phyloP scores from a whole-genome alignment of 495 filamentous ascomycete genomes.

The Podospora pseudocomata region DNA sequence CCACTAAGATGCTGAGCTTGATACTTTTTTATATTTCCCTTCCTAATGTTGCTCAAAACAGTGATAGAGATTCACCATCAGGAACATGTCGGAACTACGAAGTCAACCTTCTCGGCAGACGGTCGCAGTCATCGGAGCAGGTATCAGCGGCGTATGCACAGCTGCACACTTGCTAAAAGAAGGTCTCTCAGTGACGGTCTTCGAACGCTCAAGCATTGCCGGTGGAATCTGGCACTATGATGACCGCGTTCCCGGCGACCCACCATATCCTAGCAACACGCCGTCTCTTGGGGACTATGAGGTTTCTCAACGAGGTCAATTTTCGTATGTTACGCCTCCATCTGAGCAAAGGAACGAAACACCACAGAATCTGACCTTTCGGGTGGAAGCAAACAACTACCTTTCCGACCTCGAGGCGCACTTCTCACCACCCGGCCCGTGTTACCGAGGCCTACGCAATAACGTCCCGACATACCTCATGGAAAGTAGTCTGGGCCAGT shows the following conservation, averaged over 20 bases:
- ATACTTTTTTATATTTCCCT: not conserved
- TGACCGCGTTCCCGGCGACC: conserved; percentile 54
- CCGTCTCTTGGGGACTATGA: conserved; percentile 37
- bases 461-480: conserved; percentile 63
- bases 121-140: conserved; percentile 67
- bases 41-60: not conserved
- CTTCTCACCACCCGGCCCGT: conserved; percentile 41
- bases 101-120: conserved; percentile 1
- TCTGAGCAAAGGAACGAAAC: conserved; percentile 1
- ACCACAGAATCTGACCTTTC: not conserved
- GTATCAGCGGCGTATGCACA: conserved; percentile 62
- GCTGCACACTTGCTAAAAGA: conserved; percentile 58
- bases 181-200: conserved; percentile 60
- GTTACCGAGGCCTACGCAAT: conserved; percentile 59
- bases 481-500: conserved; percentile 54
- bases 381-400: not conserved
- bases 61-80: not conserved
- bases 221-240: conserved; percentile 69
- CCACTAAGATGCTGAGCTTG: not conserved
- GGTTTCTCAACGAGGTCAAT: conserved; percentile 20
- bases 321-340: conserved; percentile 20
- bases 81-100: not conserved
- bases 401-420: conserved; percentile 17
- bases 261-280: conserved; percentile 51
- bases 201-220: conserved; percentile 55